Evolutionary conservation across 495 filamentous ascomycete genomes (phyloP).

Genomic region (Pyronema domesticum): DNA sequence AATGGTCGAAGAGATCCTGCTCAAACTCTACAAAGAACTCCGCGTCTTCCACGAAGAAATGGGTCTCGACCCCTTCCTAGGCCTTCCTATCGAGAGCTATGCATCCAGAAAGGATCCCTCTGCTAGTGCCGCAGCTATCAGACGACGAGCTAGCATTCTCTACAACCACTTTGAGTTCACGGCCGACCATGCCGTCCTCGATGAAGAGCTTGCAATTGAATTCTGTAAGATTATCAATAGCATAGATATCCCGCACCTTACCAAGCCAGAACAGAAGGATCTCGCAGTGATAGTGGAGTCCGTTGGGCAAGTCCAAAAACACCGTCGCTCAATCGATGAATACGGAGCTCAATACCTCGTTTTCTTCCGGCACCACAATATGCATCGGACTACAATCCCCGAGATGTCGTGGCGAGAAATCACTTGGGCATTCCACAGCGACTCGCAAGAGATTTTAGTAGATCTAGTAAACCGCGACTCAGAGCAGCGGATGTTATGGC

Average conservation of each 20-base stretch:
- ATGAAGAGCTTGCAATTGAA: conserved; percentile 49
- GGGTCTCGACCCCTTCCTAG: conserved; percentile 59
- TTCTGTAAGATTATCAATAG: conserved; percentile 65
- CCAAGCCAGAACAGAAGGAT: conserved; percentile 75
- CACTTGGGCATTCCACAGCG: conserved; percentile 83
- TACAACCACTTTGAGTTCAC: no score
- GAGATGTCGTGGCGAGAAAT: conserved; percentile 83
- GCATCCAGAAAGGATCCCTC: conserved; percentile 26
- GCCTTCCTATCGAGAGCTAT: conserved; percentile 54
- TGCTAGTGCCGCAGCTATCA: no score
- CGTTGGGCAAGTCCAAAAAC: conserved; percentile 68
- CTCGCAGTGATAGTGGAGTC: conserved; percentile 79
- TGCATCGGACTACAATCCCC: conserved; percentile 41
- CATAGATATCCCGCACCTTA: conserved; percentile 62
- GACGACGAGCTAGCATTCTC: no score
- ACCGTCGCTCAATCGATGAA: conserved; percentile 78
- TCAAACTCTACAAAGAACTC: conserved; percentile 57
- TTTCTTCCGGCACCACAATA: conserved; percentile 70
- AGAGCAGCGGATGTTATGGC: conserved; percentile 63
- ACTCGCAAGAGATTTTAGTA: conserved; percentile 77
- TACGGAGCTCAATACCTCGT: conserved; percentile 82
- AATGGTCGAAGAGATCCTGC: conserved; percentile 56
- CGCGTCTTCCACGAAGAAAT: conserved; percentile 77
- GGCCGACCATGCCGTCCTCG: conserved; percentile 33
- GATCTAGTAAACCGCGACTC: conserved; percentile 74